phyloP scores from a whole-genome alignment of 768 basidiomycete species.

The Crucibulum laeve region DNA sequence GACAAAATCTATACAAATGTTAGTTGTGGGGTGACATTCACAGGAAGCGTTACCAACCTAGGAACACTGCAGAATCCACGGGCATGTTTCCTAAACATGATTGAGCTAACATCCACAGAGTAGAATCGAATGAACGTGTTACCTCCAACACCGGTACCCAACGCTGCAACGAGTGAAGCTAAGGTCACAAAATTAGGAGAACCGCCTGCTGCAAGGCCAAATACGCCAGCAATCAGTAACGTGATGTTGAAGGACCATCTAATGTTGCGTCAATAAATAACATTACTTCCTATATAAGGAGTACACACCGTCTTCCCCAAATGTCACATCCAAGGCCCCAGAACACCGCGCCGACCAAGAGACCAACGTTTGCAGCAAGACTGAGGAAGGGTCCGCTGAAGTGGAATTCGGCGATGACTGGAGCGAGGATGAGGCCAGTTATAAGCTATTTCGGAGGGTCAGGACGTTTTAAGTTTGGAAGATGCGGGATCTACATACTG shows the following conservation, averaged over 20 bases:
- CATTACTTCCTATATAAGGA: not conserved
- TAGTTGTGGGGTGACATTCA: not conserved
- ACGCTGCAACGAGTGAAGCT: constrained; percentile 47
- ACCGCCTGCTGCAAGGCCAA: constrained; percentile 60
- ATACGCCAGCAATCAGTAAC: constrained; percentile 60
- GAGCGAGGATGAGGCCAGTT: constrained; percentile 58
- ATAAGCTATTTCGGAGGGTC: constrained; percentile 37
- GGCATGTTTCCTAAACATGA: constrained; percentile 65
- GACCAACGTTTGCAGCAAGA: constrained; percentile 63
- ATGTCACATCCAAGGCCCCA: constrained; percentile 68
- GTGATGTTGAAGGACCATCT: constrained; percentile 71
- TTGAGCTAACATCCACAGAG: constrained; percentile 3
- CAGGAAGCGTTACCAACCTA: constrained; percentile 39
- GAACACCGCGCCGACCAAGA: constrained; percentile 62
- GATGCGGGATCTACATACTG: constrained; percentile 33
- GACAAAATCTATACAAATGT: constrained; percentile 48
- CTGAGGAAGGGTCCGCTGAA: constrained; percentile 58
- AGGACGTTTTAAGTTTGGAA: not conserved
- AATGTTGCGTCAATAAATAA: not conserved
- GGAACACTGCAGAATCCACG: constrained; percentile 70
- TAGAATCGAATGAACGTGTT: constrained; percentile 3
- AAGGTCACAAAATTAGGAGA: constrained; percentile 49
- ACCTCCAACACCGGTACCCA: constrained; percentile 70
- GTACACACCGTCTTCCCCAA: constrained; percentile 57
- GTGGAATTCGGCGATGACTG: constrained; percentile 61